Conservation (phyloP, 805 yeast species). For the Nematodospora valgi region DNA sequence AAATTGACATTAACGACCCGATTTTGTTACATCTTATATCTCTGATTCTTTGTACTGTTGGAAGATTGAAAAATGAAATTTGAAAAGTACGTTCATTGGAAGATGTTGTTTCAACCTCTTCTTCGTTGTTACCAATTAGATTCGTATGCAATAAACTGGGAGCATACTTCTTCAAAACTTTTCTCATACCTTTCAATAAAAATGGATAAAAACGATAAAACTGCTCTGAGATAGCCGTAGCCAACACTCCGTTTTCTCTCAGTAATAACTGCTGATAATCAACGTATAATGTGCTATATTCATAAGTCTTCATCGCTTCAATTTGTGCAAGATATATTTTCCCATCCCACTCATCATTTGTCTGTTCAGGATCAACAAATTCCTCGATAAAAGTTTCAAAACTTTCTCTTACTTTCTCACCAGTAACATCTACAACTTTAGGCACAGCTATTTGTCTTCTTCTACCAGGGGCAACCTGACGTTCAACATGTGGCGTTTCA, state of each 20-base stretch:
- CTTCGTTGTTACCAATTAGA: conserved; percentile 41
- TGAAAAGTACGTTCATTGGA: conserved; percentile 75
- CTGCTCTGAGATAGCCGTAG: conserved; percentile 85
- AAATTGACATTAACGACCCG: conserved; percentile 77
- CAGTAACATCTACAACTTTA: conserved; percentile 85
- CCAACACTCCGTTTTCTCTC: conserved; percentile 81
- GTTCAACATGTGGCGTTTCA: conserved; percentile 6
- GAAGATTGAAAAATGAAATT: conserved; percentile 83
- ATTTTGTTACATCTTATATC: conserved; percentile 87
- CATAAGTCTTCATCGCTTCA: conserved; percentile 73
- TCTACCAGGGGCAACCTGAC: conserved; percentile 32
- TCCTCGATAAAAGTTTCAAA: conserved; percentile 81
- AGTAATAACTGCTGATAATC: conserved; percentile 77
- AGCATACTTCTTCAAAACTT: conserved; percentile 68
- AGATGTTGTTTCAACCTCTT: conserved; percentile 33
- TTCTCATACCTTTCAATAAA: conserved; percentile 67
- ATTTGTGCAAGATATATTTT: conserved; percentile 74
- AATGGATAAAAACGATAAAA: conserved; percentile 91
- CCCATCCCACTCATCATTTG: conserved; percentile 41
- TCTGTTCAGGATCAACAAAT: conserved; percentile 38
- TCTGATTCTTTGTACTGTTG: conserved; percentile 78
- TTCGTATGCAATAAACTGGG: conserved; percentile 56
- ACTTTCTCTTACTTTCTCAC: conserved; percentile 88
- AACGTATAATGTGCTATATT: conserved; percentile 73
- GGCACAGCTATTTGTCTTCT: conserved; percentile 69